Base-by-base conservation (phyloP, 2,329 filamentous ascomycete genomes). In the Aspergillaceae sp. region DNA sequence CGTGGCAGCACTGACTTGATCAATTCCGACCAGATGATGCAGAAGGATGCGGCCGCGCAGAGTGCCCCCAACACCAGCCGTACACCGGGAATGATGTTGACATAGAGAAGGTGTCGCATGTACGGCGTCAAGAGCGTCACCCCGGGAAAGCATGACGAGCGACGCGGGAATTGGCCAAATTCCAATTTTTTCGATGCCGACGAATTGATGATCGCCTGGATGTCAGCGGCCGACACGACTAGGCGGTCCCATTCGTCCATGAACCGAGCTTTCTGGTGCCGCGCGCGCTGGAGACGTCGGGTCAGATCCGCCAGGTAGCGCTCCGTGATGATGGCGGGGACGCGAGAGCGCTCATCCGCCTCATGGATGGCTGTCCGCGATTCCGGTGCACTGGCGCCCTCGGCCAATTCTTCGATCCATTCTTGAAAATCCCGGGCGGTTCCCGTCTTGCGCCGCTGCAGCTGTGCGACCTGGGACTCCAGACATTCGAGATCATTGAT, bases 361-460 rank as follows among this genome's bases (percentile, higher is more conserved):
- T 68, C 65, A 7, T 68, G 60, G 11, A 66, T 61, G 4, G 64
- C 55, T 4, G 67, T 60, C 40, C 76, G 71, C 45, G 63, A 71
- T 54, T 91, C 87, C 2, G 83, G 79, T 4, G 87, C 66, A 56
- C 79, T 83, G 40, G 82, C 82, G 52, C 84, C 79, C 52, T 97
- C 91, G 2, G 81, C 83, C 30, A 98, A 72, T 61, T 98, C 92
- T 55, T 97, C 91, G 53, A 98, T 94, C 92, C 92, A 98, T 56
- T 95, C 90, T 55, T 83, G 80, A 59, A 90, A 92, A 37, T 85
- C 78, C 45, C 74, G 72, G 4, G 87, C 83, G 27, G 82, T 86
- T 10, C 86, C 87, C 2, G 80, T 83, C 71, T 95, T 96, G 55
- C 89, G 80, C 53, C 83, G 81, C 53, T 83, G 81, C 36, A 98